phyloP scores from a whole-genome alignment of 2,329 filamentous ascomycete genomes.

The Aspergillus fructus region DNA sequence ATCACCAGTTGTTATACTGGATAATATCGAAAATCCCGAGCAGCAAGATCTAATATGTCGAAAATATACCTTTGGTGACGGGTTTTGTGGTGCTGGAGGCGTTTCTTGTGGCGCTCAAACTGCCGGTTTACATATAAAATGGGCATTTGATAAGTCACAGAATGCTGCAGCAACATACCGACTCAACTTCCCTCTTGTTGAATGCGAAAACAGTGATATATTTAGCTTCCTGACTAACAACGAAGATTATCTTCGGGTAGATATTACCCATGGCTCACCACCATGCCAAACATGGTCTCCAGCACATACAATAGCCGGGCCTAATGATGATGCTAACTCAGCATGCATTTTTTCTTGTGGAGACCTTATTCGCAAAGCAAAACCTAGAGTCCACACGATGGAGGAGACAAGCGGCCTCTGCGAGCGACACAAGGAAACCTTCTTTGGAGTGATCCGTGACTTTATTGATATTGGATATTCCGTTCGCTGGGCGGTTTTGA shows the following conservation, averaged over 20 bases:
- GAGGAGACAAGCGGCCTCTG: conserved; percentile 76
- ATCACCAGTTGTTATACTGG: conserved; percentile 11
- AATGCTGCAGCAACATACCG: conserved; percentile 59
- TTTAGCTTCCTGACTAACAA: conserved; percentile 43
- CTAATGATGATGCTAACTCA: conserved; percentile 67
- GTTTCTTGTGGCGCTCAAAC: conserved; percentile 21
- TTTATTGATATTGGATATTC: conserved; percentile 68
- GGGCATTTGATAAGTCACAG: conserved; percentile 63
- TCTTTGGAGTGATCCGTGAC: conserved; percentile 61
- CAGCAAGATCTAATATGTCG: conserved; percentile 3
- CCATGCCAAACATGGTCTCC: conserved; percentile 77
- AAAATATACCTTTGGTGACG: conserved; percentile 67
- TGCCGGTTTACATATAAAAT: conserved; percentile 60
- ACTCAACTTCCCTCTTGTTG: conserved; percentile 54
- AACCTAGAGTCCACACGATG: conserved; percentile 70
- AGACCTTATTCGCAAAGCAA: conserved; percentile 56
- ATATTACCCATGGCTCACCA: conserved; percentile 72
- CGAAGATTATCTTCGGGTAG: conserved; percentile 48
- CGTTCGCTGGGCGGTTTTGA: conserved; percentile 65
- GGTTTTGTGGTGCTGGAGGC: conserved; percentile 72
- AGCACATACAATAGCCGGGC: conserved; percentile 60
- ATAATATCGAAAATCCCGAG: conserved; percentile 22
- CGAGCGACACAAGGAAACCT: conserved; percentile 54
- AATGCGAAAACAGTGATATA: conserved; percentile 43
- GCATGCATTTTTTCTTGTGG: conserved; percentile 52